Percentiles rank a stretch among this genome's conserved stretches.
Evolutionary conservation across 768 basidiomycete species (phyloP).

Genomic region (Auriscalpium vulgare): DNA sequence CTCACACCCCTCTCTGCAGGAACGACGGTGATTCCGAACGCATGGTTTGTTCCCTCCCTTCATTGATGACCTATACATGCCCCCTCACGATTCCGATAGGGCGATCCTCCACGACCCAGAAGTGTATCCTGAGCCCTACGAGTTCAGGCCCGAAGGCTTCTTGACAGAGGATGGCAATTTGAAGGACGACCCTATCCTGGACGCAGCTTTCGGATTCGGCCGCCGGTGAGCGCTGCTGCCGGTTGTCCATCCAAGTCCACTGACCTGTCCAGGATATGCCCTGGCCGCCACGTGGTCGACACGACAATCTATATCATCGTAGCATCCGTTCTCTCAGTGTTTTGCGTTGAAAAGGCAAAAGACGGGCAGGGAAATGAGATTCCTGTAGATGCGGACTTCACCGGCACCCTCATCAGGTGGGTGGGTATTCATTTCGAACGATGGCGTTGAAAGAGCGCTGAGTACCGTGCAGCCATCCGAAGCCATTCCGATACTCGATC

Average conservation of each 20-base stretch:
- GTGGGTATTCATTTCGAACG: not conserved
- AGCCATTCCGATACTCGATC: no score
- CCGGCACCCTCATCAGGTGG: slow-evolving; percentile 17
- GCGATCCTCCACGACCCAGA: slow-evolving; percentile 40
- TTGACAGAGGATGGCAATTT: slow-evolving; percentile 13
- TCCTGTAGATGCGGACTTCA: slow-evolving; percentile 17
- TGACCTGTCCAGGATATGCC: slow-evolving; percentile 17
- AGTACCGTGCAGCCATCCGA: no score
- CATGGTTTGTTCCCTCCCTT: slow-evolving; percentile 39
- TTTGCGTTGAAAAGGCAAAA: slow-evolving; percentile 17
- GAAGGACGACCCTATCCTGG: no score
- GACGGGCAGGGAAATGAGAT: slow-evolving; percentile 18
- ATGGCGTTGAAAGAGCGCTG: no score
- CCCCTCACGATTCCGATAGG: slow-evolving; percentile 22
- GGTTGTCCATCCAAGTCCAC: not conserved
- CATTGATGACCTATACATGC: not conserved
- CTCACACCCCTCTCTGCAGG: not conserved
- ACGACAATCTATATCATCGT: slow-evolving; percentile 21
- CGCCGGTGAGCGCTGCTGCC: not conserved
- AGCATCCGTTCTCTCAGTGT: slow-evolving; percentile 18
- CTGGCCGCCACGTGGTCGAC: slow-evolving; percentile 22
- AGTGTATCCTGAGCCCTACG: slow-evolving; percentile 35
- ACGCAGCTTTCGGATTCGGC: slow-evolving; percentile 10
- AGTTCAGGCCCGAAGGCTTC: slow-evolving; percentile 45
- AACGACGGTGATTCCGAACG: slow-evolving; percentile 52